Evolutionary conservation across 2,329 filamentous ascomycete genomes (phyloP), one percentile per base, ranked within the genome.

Genomic region (Botryotinia calthae): DNA sequence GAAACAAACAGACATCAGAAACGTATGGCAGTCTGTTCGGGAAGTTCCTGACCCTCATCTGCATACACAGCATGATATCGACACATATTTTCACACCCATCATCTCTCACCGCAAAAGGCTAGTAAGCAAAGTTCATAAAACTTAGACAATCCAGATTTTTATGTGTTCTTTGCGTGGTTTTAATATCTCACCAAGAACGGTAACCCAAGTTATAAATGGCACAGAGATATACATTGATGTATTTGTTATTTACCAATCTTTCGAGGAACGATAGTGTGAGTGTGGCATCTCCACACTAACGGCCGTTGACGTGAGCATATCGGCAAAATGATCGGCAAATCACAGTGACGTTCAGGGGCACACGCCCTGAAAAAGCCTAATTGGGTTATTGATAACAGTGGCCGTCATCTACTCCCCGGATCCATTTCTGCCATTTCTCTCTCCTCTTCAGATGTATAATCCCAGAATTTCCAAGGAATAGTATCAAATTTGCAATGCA

Each of bases 381-480:
- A n/a, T n/a, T 37, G 12, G 16, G 58, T 12, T 61, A n/a, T 10
- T 12, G 7, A n/a, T 40, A 40, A 34, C 12, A n/a, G 7, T 40
- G 34, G 3, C 22, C 8, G 9, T 20, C 14, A 46, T 22, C 18
- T 64, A 64, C 18, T n/a, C n/a, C 44, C 61, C n/a, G n/a, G 40
- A 46, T 64, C 25, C 34, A 31, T 58, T 7, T 54, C 34, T 18
- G 31, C 66, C 42, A 68, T 69, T 48, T 64, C 61, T 64, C 61
- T 44, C 40, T 44, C 40, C 16, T 64, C 61, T 6, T 44, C 40
- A 31, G 61, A 64, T 46, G 61, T 64, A 22, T 46, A 64, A 0
- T 64, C n/a, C 61, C 61, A 64, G 40, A 64, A 31, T 31, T 46
- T 64, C 61, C 61, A 64, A 64, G 40, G n/a, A 14, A 64, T 46